Base-by-base conservation (phyloP, 495 filamentous ascomycete species). In the Acidiella bohemica region DNA sequence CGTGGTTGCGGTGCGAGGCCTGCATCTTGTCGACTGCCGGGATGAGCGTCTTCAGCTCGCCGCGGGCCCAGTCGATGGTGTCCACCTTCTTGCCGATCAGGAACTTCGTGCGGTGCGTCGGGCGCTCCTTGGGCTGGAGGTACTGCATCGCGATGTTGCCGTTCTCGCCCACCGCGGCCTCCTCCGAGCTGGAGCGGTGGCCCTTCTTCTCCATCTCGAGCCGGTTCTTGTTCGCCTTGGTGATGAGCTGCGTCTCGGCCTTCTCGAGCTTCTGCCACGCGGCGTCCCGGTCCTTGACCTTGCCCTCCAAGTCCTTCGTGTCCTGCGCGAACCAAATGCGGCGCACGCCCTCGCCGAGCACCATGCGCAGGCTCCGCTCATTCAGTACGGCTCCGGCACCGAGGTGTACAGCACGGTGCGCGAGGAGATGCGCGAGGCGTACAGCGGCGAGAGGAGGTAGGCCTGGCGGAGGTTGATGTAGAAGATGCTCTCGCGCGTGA, bases 391-490 rank as follows among this genome's bases (percentile, higher is more conserved):
- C 26, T 70, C 48, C 4, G 90, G 86, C 14, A 97, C 86, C 8
- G 81, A 80, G 19, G 83, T 78, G 60, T 94, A 93, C 11, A 97
- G 76, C 5, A 97, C 84, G 23, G 88, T 96, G 44, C 86, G 76
- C 3, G 90, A 92, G 2, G 92, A 96, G 44, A 96, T 78, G 50
- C 88, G 83, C 51, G 75, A 81, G 34, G 85, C 73, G 59, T 94
- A 88, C 20, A 83, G 66, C 12, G 87, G 88, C 26, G 85, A 87
- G 42, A 93, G 69, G 34, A 90, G 67, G 63, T 93, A 94, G 1
- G 92, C 90, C 66, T 97, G 92, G 50, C 88, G 84, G 42, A 96
- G 59, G 59, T 93, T 95, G 71, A 94, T 82, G 60, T 82, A 93
- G 71, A 74, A 95, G 58, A 97, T 79, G 62, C 75, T 78, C 62